phyloP scores from a whole-genome alignment of 2,329 filamentous ascomycete genomes.

The Microcera coccophila region DNA sequence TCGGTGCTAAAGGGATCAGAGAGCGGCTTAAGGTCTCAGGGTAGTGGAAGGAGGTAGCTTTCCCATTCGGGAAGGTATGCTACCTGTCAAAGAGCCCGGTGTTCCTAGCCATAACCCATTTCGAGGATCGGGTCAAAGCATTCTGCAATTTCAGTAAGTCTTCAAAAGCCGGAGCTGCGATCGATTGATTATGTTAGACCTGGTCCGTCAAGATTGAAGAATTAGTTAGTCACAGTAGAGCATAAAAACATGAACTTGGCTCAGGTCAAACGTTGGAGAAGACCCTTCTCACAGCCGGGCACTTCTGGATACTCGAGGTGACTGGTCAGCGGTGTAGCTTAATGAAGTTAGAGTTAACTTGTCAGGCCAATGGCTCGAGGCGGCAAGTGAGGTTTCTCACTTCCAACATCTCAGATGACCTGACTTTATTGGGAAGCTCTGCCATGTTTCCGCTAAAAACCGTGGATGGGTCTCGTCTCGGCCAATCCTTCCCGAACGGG shows the following conservation, averaged over 20 bases:
- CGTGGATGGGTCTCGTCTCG: background rate
- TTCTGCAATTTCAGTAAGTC: background rate
- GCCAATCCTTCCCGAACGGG: background rate
- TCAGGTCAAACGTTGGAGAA: background rate
- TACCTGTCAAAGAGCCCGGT: background rate
- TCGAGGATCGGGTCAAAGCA: background rate
- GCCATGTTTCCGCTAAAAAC: background rate
- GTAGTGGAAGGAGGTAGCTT: too few relatives aligned
- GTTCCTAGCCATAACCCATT: background rate
- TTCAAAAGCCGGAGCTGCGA: background rate
- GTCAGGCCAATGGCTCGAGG: background rate
- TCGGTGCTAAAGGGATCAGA: too few relatives aligned
- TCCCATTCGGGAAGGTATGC: background rate
- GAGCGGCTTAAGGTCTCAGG: too few relatives aligned
- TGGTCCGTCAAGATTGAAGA: too few relatives aligned
- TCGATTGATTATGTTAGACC: too few relatives aligned
- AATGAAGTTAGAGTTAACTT: background rate
- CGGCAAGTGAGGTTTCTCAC: background rate
- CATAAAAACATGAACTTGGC: background rate
- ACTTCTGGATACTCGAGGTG: background rate
- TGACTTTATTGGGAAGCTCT: background rate
- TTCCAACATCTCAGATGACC: background rate
- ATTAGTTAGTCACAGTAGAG: background rate
- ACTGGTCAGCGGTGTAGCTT: background rate
- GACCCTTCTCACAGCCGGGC: background rate